Evolutionary conservation across 2,329 filamentous ascomycete species (phyloP).

Genomic region (Beauveria varroae): DNA sequence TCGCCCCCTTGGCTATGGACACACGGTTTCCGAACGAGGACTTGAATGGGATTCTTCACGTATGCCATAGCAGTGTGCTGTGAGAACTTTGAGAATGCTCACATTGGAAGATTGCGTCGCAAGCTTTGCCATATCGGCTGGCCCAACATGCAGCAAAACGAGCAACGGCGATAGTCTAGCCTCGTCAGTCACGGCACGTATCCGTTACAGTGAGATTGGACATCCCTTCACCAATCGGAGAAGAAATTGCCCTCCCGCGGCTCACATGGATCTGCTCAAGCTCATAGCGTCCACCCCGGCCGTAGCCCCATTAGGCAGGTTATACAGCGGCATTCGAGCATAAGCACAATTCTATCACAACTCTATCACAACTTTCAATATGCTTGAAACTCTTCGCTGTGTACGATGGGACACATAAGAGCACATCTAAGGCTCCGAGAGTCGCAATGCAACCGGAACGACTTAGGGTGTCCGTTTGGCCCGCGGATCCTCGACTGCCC

Average conservation of each 20-base stretch:
- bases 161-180: not conserved
- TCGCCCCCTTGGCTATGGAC: not conserved
- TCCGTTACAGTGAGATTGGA: too few species aligned
- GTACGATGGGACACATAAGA: not conserved
- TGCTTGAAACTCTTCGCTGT: not conserved
- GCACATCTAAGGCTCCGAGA: not conserved
- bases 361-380: not conserved
- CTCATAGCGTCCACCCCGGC: not conserved
- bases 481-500: too few species aligned
- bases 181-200: too few species aligned
- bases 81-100: not conserved
- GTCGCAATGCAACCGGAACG: not conserved
- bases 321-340: not conserved
- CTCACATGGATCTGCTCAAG: not conserved
- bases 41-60: not conserved
- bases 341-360: not conserved
- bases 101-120: not conserved
- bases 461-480: too few species aligned
- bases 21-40: not conserved
- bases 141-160: not conserved
- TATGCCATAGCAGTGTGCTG: not conserved
- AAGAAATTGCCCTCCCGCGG: not conserved
- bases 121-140: not conserved
- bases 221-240: not conserved
- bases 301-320: slow-evolving; percentile 6